Conservation (phyloP, 2,329 filamentous ascomycete species). For the Colletotrichum sp. region DNA sequence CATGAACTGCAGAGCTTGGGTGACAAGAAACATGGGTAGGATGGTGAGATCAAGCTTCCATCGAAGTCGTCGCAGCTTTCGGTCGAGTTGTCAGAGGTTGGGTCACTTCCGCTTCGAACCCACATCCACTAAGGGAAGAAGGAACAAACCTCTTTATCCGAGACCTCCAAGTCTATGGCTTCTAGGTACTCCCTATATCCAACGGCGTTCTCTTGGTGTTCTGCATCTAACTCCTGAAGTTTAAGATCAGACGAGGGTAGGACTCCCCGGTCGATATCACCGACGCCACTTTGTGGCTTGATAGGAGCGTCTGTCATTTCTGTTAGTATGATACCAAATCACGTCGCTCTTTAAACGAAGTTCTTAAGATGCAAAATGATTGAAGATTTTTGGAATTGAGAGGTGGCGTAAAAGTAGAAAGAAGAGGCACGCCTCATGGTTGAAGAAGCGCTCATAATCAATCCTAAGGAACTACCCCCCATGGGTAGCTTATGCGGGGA, state of each 20-base stretch:
- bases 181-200: not conserved
- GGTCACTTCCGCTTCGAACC: not conserved
- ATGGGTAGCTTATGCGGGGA: not conserved
- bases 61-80: slow-evolving; percentile 15
- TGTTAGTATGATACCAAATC: not conserved
- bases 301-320: not conserved
- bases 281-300: not conserved
- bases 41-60: slow-evolving; percentile 35
- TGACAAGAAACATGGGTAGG: slow-evolving; percentile 33
- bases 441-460: not conserved
- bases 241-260: not conserved
- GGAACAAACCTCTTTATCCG: not conserved
- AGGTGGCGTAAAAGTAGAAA: accelerated
- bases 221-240: not conserved
- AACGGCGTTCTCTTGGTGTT: not conserved
- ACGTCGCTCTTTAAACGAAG: not conserved
- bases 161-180: not conserved
- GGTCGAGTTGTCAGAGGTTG: not conserved
- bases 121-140: not conserved
- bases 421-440: accelerated
- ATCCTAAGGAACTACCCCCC: accelerated
- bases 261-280: not conserved
- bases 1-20: slow-evolving; percentile 35
- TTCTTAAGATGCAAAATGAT: too few species aligned
- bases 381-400: accelerated